Evolutionary conservation across 805 yeast genomes (phyloP), one percentile per base, ranked within the genome.

Genomic region (Kazachstania bromeliacearum): DNA sequence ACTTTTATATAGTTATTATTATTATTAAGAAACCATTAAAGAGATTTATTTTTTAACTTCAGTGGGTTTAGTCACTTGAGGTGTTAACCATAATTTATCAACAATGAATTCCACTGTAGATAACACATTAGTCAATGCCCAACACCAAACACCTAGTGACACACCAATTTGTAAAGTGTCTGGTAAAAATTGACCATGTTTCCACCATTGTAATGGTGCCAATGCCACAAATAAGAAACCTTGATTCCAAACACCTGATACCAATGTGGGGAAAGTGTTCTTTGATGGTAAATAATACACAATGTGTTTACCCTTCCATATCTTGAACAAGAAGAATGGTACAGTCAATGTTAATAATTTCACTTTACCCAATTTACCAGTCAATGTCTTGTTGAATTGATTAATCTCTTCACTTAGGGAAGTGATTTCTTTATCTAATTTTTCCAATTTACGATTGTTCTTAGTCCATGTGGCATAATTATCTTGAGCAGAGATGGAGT

Each of bases 391-490:
- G 31, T 47, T 39, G 28, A 44, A 33, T 7, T 31, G 13, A 4
- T 63, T 50, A 10, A 79, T 50, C 8, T 57, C 48, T 28, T 59
- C 53, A 35, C 66, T 69, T 31, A 73, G 45, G 7, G 47, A 39
- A 13, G 66, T 70, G 29, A 80, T 62, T 41, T 81, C 75, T 12
- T 59, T 64, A 30, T 68, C 66, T 34, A 83, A 51, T 40, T 71
- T 68, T 45, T 79, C 87, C 39, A 70, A 62, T 47, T 69, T 71
- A 33, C 98, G 71, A 51, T 85, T 88, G 43, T 88, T 67, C 56
- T 85, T 85, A 1, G 96, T 94, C 97, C 97, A 92, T 51, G 74
- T 79, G 20, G 96, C 96, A 57, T 89, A 92, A 50, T 92, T 78
- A 55, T 92, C 96, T 58, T 89, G 96, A 2, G 96, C 89, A 37